Conservation (phyloP, 768 basidiomycete genomes). For the Suillus sp. region DNA sequence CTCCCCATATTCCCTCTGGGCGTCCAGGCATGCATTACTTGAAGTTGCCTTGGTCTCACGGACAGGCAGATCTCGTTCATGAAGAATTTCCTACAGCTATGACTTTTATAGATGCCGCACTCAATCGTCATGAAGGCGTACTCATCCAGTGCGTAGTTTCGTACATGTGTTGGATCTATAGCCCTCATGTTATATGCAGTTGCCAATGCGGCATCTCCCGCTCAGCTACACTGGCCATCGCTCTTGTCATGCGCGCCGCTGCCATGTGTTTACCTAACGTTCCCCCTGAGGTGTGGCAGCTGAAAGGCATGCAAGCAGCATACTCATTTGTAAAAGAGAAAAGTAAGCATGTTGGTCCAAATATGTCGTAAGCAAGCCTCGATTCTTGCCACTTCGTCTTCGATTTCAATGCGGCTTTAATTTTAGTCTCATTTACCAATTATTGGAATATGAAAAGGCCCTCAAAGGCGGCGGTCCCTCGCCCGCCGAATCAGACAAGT, state of each 20-base stretch:
- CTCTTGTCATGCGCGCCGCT: constrained; percentile 92
- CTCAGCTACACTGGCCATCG: constrained; percentile 88
- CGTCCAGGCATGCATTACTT: constrained; percentile 85
- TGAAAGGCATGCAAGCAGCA: constrained; percentile 88
- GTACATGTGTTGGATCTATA: constrained; percentile 17
- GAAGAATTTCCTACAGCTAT: constrained; percentile 80
- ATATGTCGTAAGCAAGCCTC: constrained; percentile 80
- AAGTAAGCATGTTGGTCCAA: constrained; percentile 86
- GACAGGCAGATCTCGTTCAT: constrained; percentile 84
- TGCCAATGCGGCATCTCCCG: constrained; percentile 95
- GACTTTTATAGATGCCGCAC: constrained; percentile 76
- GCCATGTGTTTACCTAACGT: constrained; percentile 64
- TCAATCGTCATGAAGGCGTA: constrained; percentile 76
- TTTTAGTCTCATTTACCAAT: constrained; percentile 85
- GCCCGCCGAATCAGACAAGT: constrained; percentile 54
- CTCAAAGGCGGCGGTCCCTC: constrained; percentile 54
- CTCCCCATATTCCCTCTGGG: constrained; percentile 65
- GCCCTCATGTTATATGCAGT: constrained; percentile 42
- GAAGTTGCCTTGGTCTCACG: constrained; percentile 91
- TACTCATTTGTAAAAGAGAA: constrained; percentile 90
- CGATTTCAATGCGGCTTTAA: constrained; percentile 24
- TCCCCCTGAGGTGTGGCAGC: constrained; percentile 72
- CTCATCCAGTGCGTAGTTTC: constrained; percentile 74
- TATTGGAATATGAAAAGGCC: constrained; percentile 86
- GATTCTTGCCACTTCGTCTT: constrained; percentile 23